Evolutionary conservation across 495 filamentous ascomycete genomes (phyloP).

Genomic region (Chaetomium tenue): DNA sequence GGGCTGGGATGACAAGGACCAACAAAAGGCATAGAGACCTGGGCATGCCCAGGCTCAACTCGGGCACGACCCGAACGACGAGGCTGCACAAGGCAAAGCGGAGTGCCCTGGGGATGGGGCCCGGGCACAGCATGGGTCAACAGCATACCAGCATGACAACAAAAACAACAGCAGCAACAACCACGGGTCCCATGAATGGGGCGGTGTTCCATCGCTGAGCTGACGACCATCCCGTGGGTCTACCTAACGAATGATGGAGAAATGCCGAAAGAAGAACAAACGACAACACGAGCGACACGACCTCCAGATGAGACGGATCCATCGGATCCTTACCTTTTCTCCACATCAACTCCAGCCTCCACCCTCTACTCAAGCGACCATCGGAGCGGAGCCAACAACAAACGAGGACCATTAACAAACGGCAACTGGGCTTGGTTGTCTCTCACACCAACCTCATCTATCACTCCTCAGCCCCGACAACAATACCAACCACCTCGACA

Average conservation of each 20-base stretch:
- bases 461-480: too few species aligned
- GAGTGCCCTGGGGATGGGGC: not conserved
- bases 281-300: not conserved
- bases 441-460: too few species aligned
- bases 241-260: not conserved
- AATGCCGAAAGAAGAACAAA: not conserved
- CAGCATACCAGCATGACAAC: not conserved
- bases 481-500: too few species aligned
- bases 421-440: too few species aligned
- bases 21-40: slow-evolving; percentile 11
- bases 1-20: slow-evolving; percentile 71
- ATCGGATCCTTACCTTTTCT: not conserved
- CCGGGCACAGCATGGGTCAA: too few species aligned
- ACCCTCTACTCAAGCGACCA: not conserved
- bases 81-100: not conserved
- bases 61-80: not conserved
- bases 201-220: not conserved
- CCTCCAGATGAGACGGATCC: not conserved
- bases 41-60: not conserved
- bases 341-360: not conserved
- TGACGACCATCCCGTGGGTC: not conserved
- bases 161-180: not conserved
- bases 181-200: not conserved
- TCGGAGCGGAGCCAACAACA: too few species aligned
- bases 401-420: too few species aligned